Percentiles rank a stretch among this genome's conserved stretches.
Conservation (phyloP, 2,329 filamentous ascomycete species). For the Endoconidiophora laricicola region DNA sequence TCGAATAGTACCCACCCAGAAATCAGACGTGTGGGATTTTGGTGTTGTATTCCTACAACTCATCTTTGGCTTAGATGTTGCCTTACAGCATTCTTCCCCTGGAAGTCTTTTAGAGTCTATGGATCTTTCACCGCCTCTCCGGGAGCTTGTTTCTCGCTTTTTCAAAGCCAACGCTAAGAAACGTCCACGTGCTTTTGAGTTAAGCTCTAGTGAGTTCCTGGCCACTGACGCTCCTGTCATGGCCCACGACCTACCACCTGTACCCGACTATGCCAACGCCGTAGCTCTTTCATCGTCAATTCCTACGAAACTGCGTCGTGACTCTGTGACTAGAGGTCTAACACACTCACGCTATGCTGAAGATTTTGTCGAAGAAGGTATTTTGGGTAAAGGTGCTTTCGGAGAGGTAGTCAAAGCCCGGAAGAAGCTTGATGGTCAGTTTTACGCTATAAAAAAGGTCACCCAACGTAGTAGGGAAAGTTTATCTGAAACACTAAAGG, state of each 20-base stretch:
- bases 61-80: constrained; percentile 69
- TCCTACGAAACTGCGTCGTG: constrained; percentile 37
- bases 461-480: constrained; percentile 56
- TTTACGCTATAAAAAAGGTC: constrained; percentile 96
- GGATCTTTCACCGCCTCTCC: constrained; percentile 54
- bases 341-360: constrained; percentile 56
- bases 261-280: constrained; percentile 13
- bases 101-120: constrained; percentile 54
- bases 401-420: constrained; percentile 91
- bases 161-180: constrained; percentile 77
- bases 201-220: constrained; percentile 47
- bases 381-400: constrained; percentile 84
- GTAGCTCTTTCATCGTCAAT: constrained; percentile 21
- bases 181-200: constrained; percentile 63
- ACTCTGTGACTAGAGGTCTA: constrained; percentile 38
- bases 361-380: constrained; percentile 81
- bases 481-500: constrained; percentile 66
- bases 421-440: constrained; percentile 81
- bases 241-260: constrained; percentile 26
- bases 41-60: constrained; percentile 86
- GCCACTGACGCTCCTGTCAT: constrained; percentile 47
- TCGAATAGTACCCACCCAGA: constrained; percentile 49
- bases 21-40: constrained; percentile 90
- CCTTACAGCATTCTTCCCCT: constrained; percentile 65
- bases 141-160: constrained; percentile 66